Conservation (phyloP, 1,139 yeast genomes). For the Insectozyma bohioensis region DNA sequence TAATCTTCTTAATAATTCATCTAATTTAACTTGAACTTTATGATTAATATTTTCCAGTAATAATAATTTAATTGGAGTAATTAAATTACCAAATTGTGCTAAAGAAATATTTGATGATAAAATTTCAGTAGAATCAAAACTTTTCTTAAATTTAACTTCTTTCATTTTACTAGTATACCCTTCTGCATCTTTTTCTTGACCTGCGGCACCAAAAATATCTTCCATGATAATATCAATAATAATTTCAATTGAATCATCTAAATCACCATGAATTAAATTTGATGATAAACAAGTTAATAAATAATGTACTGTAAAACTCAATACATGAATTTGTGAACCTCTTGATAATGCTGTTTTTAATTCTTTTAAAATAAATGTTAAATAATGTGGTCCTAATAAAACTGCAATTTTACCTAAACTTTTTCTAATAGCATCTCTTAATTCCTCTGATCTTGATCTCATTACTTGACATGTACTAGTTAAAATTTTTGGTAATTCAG, state of each 20-base stretch:
- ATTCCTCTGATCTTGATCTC: slow-evolving; percentile 82
- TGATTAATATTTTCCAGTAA: slow-evolving; percentile 59
- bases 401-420: slow-evolving; percentile 65
- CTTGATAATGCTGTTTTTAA: slow-evolving; percentile 75
- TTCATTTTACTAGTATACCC: slow-evolving; percentile 85
- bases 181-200: slow-evolving; percentile 93
- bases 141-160: slow-evolving; percentile 86
- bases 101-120: slow-evolving; percentile 67
- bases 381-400: slow-evolving; percentile 70
- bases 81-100: slow-evolving; percentile 54
- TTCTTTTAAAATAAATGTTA: slow-evolving; percentile 74
- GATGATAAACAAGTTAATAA: slow-evolving; percentile 56
- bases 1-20: slow-evolving; percentile 74
- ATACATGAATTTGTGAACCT: slow-evolving; percentile 93
- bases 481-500: slow-evolving; percentile 75
- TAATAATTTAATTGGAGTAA: slow-evolving; percentile 70
- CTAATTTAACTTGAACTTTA: slow-evolving; percentile 72
- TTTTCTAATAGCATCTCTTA: slow-evolving; percentile 84
- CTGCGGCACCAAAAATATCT: slow-evolving; percentile 89
- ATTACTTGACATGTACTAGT: slow-evolving; percentile 86
- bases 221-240: slow-evolving; percentile 82
- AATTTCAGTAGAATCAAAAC: slow-evolving; percentile 84
- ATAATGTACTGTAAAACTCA: slow-evolving; percentile 83
- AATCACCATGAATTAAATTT: slow-evolving; percentile 61
- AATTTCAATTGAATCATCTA: slow-evolving; percentile 65